phyloP scores from a whole-genome alignment of 2,329 filamentous ascomycete species.

The Raffaelea arxii region DNA sequence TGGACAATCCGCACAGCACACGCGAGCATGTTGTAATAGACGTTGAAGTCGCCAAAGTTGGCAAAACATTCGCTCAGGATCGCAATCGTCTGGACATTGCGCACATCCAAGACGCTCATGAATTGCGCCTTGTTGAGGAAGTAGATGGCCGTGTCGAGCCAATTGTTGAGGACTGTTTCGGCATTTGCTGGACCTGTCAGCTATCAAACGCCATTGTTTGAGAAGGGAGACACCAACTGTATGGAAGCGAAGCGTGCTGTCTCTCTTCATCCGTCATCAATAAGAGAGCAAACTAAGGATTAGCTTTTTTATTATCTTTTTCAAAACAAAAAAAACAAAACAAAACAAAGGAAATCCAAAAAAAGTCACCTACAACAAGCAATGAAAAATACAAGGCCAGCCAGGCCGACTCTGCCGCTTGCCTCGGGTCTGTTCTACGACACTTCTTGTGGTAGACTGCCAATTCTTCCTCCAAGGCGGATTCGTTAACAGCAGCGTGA shows the following conservation, averaged over 20 bases:
- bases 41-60: neutral
- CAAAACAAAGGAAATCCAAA: neutral
- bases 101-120: neutral
- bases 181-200: neutral
- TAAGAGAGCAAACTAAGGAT: too few relatives aligned
- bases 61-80: neutral
- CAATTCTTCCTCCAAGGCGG: too few relatives aligned
- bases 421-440: too few relatives aligned
- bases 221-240: too few relatives aligned
- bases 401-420: too few relatives aligned
- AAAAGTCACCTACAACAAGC: neutral
- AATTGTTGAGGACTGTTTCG: neutral
- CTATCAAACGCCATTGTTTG: too few relatives aligned
- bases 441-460: too few relatives aligned
- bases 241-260: too few relatives aligned
- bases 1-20: neutral
- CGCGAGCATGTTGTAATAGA: neutral
- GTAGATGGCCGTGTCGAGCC: neutral
- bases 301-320: too few relatives aligned
- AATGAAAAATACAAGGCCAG: neutral
- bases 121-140: neutral
- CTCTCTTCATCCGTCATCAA: too few relatives aligned
- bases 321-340: too few relatives aligned
- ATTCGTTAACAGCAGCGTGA: too few relatives aligned
- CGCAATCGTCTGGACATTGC: neutral